Conservation (phyloP, 2,329 filamentous ascomycete species). For the Dothidotthia symphoricarpi region DNA sequence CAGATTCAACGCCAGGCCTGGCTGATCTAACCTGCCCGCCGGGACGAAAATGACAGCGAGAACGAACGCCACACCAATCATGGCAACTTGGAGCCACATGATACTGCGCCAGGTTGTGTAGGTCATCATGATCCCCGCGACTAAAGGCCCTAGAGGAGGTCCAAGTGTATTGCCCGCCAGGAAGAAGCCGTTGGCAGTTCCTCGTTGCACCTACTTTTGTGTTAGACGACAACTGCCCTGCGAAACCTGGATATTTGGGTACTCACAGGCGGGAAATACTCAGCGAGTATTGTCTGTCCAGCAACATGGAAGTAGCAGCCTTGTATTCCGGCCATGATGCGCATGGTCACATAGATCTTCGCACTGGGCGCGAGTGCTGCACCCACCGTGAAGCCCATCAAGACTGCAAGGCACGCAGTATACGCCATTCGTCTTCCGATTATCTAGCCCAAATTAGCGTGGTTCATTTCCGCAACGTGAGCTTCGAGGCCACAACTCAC, state of each 20-base stretch:
- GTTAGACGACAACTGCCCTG: no score
- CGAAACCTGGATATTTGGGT: no score
- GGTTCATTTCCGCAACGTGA: neutral
- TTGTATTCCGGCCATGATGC: conserved; percentile 14
- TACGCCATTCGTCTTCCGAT: conserved; percentile 12
- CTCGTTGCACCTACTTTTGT: conserved; percentile 35
- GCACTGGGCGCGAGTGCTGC: conserved; percentile 13
- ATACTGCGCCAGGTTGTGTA: conserved; percentile 33
- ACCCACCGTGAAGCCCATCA: conserved; percentile 13
- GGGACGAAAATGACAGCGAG: conserved; percentile 27
- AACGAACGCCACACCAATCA: conserved; percentile 29
- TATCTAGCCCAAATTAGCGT: conserved; percentile 3
- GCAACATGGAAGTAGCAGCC: conserved; percentile 19
- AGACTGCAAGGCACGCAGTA: conserved; percentile 8
- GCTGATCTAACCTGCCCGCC: conserved; percentile 4
- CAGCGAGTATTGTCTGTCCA: conserved; percentile 17
- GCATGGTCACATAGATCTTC: conserved; percentile 14
- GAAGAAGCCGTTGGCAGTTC: conserved; percentile 47
- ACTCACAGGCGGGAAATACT: conserved; percentile 18
- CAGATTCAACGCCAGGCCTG: conserved; percentile 5
- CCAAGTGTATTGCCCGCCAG: conserved; percentile 46
- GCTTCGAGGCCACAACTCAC: conserved; percentile 1
- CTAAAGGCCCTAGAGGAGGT: conserved; percentile 41
- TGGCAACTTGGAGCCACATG: conserved; percentile 36
- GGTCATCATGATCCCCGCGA: conserved; percentile 34